Evolutionary conservation across 805 yeast genomes (phyloP).

Genomic region (Yarrowia sp.): DNA sequence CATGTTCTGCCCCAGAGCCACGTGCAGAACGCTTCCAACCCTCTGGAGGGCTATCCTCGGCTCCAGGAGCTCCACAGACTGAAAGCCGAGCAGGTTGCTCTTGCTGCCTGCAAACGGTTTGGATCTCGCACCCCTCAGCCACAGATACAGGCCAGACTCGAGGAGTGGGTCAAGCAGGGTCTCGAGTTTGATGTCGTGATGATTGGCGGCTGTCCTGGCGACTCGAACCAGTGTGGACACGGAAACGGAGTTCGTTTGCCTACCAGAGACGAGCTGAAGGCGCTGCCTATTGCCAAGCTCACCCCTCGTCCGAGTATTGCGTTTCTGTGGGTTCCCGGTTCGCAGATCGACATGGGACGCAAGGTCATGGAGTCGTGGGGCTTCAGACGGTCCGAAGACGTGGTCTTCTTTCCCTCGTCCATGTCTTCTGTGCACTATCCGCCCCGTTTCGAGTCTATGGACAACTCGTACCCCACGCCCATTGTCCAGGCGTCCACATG

Average conservation of each 20-base stretch:
- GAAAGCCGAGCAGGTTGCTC: constrained; percentile 56
- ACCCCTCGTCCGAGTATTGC: constrained; percentile 84
- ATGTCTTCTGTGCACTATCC: constrained; percentile 66
- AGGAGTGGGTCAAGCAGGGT: constrained; percentile 57
- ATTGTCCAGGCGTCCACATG: constrained; percentile 54
- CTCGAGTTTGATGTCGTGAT: constrained; percentile 83
- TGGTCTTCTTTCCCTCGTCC: constrained; percentile 75
- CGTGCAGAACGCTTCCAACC: constrained; percentile 62
- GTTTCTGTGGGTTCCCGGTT: constrained; percentile 83
- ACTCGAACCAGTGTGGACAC: constrained; percentile 33
- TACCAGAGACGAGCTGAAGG: constrained; percentile 57
- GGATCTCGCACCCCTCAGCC: constrained; percentile 58
- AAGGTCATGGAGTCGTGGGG: constrained; percentile 51
- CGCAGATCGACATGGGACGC: constrained; percentile 59
- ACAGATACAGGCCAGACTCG: constrained; percentile 56
- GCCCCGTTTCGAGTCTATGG: constrained; percentile 43
- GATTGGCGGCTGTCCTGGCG: constrained; percentile 82
- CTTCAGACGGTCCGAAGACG: constrained; percentile 85
- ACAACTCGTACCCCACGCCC: constrained; percentile 48
- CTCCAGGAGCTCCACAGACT: constrained; percentile 64
- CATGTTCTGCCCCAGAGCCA: constrained; percentile 60
- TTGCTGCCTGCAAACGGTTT: constrained; percentile 59
- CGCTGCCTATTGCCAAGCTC: constrained; percentile 67
- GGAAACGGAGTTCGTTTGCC: constrained; percentile 44
- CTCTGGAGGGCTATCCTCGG: constrained; percentile 84